Percentiles rank a stretch among this genome's conserved stretches.
These are phyloP conservation scores for Xylaria multiplex DNA, from an alignment of 2,329 filamentous ascomycete species.

Conservation along the genomic window DNA sequence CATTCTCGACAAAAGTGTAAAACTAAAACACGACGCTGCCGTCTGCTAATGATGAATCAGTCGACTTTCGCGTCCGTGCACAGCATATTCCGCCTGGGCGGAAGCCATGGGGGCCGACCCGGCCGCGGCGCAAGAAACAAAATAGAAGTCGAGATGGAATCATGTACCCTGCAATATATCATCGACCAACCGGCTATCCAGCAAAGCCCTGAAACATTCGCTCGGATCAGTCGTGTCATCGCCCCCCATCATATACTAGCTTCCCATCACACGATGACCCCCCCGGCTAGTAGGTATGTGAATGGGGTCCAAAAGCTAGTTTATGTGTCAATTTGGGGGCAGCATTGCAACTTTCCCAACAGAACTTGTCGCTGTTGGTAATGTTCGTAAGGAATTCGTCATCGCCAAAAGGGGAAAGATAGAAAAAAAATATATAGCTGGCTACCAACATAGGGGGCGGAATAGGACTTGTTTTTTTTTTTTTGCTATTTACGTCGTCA, in stretches of 20 bases:
- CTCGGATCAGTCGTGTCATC: slow-evolving; percentile 5
- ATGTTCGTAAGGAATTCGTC: neutral
- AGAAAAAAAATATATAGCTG: neutral
- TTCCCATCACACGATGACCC: neutral
- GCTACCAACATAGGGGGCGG: slow-evolving; percentile 20
- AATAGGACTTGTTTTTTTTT: slow-evolving; percentile 17
- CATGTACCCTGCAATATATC: neutral
- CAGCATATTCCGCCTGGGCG: neutral
- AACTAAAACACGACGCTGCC: too few species aligned
- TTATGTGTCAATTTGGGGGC: neutral
- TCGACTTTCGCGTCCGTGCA: neutral
- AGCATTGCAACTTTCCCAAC: slow-evolving; percentile 14
- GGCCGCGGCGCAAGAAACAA: neutral
- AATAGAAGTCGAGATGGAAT: neutral
- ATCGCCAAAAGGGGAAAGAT: neutral
- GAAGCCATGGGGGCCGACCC: neutral
- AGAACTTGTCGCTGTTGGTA: slow-evolving; percentile 6
- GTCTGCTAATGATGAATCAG: too few species aligned
- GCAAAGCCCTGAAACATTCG: slow-evolving; percentile 3
- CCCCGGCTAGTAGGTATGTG: neutral
- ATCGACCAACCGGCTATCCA: neutral
- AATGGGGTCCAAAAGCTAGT: slow-evolving; percentile 3
- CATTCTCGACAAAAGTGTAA: too few species aligned
- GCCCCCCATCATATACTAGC: neutral
- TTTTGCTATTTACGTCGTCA: slow-evolving; percentile 13